Base-by-base conservation (phyloP, 345 rosid species). In the Populus davidiana region DNA sequence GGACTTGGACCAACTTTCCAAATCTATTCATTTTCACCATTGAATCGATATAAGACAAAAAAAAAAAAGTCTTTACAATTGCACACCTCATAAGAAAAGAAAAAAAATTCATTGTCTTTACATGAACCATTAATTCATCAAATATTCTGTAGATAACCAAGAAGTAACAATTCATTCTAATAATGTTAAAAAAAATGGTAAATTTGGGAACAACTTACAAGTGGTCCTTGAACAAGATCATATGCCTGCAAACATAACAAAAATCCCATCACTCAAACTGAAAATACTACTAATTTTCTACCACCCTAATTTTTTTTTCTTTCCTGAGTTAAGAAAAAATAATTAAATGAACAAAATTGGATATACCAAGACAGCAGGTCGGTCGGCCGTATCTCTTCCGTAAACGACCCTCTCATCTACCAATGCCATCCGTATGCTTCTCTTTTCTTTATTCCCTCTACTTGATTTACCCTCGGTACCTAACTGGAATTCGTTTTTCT, bases 161-260 rank as follows among this genome's bases (percentile, higher is more conserved):
- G 12, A 43, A 43, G 47, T 43, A 43, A 43, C 47, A 43, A 43
- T 43, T 43, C 47, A 43, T 43, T 43, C 47, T 43, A 43, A 43
- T 43, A 43, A 43, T 43, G 47, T 33, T 33, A 4, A 33, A 11
- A 61, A 39, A 21, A 41, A 8, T 44, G 6, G 43, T 14, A 52
- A 52, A 71, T 52, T 16, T 20, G 31, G 33, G 16, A 35, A 5
- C 17, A 47, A 90, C 97, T 88, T 88, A 95, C 98, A 79, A 86
- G 92, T 56, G 85, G 82, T 36, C 97, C 99, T 87, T 93, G 99
- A 83, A 95, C 91, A 81, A 95, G 93, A 78, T 93, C 98, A 72
- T 91, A 91, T 7, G 92, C 98, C 98, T 93, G 91, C 85, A 89
- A 85, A 80, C 33, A 81, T 44, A n/a, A 39, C 38, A 78, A 67